A percentile compares a stretch with the other conserved stretches of the same genome.
Conservation (phyloP, 1,284 basidiomycete species). For the Phellopilus nigrolimitatus region DNA sequence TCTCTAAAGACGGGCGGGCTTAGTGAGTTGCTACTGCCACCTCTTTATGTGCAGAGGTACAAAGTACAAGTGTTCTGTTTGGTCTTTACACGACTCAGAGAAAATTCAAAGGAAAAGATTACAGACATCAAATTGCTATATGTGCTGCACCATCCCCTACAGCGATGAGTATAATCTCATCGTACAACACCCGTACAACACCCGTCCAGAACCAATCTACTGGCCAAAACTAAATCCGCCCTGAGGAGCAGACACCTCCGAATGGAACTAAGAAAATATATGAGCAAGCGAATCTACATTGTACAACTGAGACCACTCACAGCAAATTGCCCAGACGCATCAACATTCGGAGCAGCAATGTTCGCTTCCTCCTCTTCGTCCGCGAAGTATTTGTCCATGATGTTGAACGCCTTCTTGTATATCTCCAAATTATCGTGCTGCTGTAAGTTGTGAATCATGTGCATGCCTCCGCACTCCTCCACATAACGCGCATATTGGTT, state of each 20-base stretch:
- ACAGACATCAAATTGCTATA: slow-evolving; percentile 3
- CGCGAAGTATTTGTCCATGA: slow-evolving; percentile 96
- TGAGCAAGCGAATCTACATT: slow-evolving; percentile 17
- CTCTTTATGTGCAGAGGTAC: no score
- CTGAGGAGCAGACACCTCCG: slow-evolving; percentile 79
- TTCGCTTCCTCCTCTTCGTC: slow-evolving; percentile 84
- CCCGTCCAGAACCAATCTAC: slow-evolving; percentile 23
- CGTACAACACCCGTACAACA: not conserved
- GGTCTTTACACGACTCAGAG: not conserved
- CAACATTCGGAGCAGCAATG: slow-evolving; percentile 77
- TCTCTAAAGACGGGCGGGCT: no score
- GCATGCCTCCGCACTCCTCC: slow-evolving; percentile 98
- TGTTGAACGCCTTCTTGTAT: slow-evolving; percentile 99
- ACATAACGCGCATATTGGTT: slow-evolving; percentile 95
- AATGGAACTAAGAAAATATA: slow-evolving; percentile 57
- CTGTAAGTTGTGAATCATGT: slow-evolving; percentile 97
- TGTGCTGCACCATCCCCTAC: not conserved
- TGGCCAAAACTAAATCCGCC: slow-evolving; percentile 91
- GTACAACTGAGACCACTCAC: slow-evolving; percentile 44
- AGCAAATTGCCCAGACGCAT: slow-evolving; percentile 86
- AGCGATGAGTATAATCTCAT: not conserved
- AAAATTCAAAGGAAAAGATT: not conserved
- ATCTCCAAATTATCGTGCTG: slow-evolving; percentile 99
- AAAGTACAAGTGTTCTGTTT: no score
- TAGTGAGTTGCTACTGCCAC: no score